Percentiles rank a stretch among this genome's conserved stretches.
Evolutionary conservation across 345 rosid species (phyloP).

Genomic region (Schrenkiella parvula): DNA sequence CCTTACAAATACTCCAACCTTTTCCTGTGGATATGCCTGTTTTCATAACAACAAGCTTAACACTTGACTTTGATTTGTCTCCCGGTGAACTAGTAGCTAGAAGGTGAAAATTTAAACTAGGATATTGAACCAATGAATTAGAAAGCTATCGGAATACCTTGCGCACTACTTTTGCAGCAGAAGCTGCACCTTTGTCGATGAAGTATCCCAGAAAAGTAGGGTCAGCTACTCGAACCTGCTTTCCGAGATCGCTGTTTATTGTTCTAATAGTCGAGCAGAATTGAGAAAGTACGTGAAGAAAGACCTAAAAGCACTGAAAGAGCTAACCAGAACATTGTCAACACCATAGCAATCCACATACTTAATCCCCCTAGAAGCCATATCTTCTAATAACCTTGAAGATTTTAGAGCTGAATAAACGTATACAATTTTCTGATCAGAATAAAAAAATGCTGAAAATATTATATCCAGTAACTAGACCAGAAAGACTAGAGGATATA

Average conservation of each 20-base stretch:
- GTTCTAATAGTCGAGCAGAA: neutral
- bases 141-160: slow-evolving; percentile 48
- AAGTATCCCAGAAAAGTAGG: slow-evolving; percentile 97
- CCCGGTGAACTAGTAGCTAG: neutral
- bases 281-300: neutral
- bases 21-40: slow-evolving; percentile 97
- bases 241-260: slow-evolving; percentile 23
- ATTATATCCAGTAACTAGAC: neutral
- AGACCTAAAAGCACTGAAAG: slow-evolving; percentile 9
- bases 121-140: neutral
- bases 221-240: slow-evolving; percentile 97
- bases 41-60: slow-evolving; percentile 5
- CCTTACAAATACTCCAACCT: slow-evolving; percentile 97
- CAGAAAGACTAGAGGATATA: slow-evolving; percentile 18
- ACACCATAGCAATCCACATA: slow-evolving; percentile 96
- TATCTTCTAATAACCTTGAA: slow-evolving; percentile 81
- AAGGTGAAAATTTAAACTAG: neutral
- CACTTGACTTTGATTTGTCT: neutral
- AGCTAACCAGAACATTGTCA: slow-evolving; percentile 84
- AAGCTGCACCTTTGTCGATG: slow-evolving; percentile 81
- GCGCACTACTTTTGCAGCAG: slow-evolving; percentile 97
- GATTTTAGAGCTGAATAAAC: slow-evolving; percentile 64
- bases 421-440: slow-evolving; percentile 9
- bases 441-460: slow-evolving; percentile 14
- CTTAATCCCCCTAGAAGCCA: slow-evolving; percentile 82